Evolutionary conservation across 1,139 yeast genomes (phyloP).

Genomic region (Yamadazyma dushanensis): DNA sequence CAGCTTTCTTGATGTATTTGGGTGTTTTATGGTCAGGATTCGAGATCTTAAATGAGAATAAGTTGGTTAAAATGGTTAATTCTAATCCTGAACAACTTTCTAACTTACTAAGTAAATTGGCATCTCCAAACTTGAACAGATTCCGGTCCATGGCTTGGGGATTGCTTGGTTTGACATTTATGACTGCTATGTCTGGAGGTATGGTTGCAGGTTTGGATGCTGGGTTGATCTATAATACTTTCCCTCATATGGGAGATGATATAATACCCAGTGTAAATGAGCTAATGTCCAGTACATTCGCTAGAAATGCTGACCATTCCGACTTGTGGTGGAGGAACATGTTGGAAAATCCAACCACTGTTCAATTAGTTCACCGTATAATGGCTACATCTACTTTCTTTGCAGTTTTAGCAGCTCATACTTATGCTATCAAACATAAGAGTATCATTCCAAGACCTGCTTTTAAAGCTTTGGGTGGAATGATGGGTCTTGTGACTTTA

Average conservation of each 20-base stretch:
- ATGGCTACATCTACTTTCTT: conserved; percentile 82
- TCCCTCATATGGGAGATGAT: conserved; percentile 93
- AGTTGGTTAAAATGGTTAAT: conserved; percentile 44
- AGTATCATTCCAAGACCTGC: conserved; percentile 58
- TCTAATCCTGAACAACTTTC: conserved; percentile 55
- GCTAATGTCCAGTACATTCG: conserved; percentile 71
- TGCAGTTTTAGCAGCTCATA: conserved; percentile 64
- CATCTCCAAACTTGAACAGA: conserved; percentile 53
- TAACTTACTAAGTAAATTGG: conserved; percentile 54
- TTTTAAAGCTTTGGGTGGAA: conserved; percentile 56
- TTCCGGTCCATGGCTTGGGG: conserved; percentile 57
- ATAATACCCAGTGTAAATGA: conserved; percentile 72
- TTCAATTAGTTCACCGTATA: conserved; percentile 86
- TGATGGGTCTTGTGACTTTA: conserved; percentile 77
- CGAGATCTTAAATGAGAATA: conserved; percentile 75
- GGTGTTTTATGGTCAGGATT: conserved; percentile 91
- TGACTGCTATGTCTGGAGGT: conserved; percentile 96
- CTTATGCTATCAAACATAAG: conserved; percentile 59
- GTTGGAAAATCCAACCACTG: conserved; percentile 95
- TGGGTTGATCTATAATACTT: conserved; percentile 91
- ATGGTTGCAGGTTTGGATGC: conserved; percentile 99
- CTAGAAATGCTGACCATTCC: conserved; percentile 64
- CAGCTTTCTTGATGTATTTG: conserved; percentile 85
- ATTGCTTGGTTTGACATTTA: conserved; percentile 66
- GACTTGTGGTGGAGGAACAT: conserved; percentile 91